phyloP scores from a whole-genome alignment of 257 asterid species.

The Ilex aquifolium region DNA sequence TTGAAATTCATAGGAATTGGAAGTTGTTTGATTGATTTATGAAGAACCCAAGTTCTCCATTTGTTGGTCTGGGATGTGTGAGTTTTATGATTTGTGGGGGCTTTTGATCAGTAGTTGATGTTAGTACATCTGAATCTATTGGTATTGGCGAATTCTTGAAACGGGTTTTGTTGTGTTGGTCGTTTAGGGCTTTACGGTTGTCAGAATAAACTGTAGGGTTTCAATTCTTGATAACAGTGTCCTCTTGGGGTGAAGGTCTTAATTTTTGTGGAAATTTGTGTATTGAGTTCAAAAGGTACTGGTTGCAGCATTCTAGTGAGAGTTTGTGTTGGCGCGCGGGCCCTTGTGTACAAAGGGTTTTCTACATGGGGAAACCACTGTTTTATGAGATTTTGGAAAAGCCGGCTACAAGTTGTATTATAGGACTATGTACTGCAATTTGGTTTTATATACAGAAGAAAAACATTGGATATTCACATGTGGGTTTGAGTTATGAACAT shows the following conservation, averaged over 20 bases:
- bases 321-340: too few species aligned
- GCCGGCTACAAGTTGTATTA: constrained; percentile 86
- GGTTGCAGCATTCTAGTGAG: not conserved
- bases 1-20: too few species aligned
- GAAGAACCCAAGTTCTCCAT: too few species aligned
- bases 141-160: not conserved
- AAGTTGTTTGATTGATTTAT: too few species aligned
- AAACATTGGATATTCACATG: constrained; percentile 77
- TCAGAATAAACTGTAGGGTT: not conserved
- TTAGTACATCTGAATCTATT: constrained; percentile 11
- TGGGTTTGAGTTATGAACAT: constrained; percentile 85
- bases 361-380: constrained; percentile 84
- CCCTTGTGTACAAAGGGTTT: not conserved
- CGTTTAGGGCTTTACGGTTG: not conserved
- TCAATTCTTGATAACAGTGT: not conserved
- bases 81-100: too few species aligned
- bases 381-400: constrained; percentile 76
- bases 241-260: too few species aligned
- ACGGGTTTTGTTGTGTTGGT: constrained; percentile 7
- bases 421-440: constrained; percentile 66
- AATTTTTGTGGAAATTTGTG: not conserved
- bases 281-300: not conserved
- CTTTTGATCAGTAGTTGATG: too few species aligned
- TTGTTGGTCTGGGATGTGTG: too few species aligned
- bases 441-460: constrained; percentile 90